These are phyloP conservation scores for Phaffomyces antillensis DNA, from an alignment of 805 yeast genomes.

Conservation along the genomic window DNA sequence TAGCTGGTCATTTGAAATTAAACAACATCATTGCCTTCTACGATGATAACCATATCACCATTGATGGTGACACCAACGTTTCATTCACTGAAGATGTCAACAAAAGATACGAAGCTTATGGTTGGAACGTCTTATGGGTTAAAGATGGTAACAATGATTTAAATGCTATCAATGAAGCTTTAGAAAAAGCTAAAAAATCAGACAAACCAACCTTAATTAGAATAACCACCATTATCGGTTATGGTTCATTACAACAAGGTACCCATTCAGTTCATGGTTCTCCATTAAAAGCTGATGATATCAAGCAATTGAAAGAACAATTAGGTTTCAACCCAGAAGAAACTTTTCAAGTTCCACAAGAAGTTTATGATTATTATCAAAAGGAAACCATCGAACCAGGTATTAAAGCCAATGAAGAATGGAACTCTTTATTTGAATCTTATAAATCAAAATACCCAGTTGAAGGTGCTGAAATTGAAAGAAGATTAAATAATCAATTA, in stretches of 20 bases:
- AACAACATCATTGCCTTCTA: constrained; percentile 91
- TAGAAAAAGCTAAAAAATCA: constrained; percentile 73
- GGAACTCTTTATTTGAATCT: constrained; percentile 58
- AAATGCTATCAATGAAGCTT: constrained; percentile 62
- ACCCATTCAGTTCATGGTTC: constrained; percentile 94
- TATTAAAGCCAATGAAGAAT: constrained; percentile 60
- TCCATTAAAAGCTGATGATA: constrained; percentile 90
- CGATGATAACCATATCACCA: constrained; percentile 95
- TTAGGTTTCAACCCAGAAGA: constrained; percentile 87
- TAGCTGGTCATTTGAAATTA: constrained; percentile 94
- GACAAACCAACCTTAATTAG: constrained; percentile 89
- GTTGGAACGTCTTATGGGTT: constrained; percentile 83
- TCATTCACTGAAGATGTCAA: constrained; percentile 92
- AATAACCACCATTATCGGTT: constrained; percentile 89
- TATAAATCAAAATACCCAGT: constrained; percentile 70
- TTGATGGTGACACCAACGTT: constrained; percentile 85
- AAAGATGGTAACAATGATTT: constrained; percentile 76
- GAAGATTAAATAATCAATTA: constrained; percentile 72
- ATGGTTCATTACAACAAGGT: constrained; percentile 80
- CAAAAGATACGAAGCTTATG: constrained; percentile 82
- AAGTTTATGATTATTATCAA: constrained; percentile 66
- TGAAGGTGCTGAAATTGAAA: constrained; percentile 66
- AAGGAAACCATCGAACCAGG: constrained; percentile 51
- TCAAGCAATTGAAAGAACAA: constrained; percentile 73
- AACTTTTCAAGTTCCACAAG: constrained; percentile 72